Evolutionary conservation across 2,329 filamentous ascomycete species (phyloP), one percentile per base, ranked within the genome.

Genomic region (Rachicladosporium sp.): DNA sequence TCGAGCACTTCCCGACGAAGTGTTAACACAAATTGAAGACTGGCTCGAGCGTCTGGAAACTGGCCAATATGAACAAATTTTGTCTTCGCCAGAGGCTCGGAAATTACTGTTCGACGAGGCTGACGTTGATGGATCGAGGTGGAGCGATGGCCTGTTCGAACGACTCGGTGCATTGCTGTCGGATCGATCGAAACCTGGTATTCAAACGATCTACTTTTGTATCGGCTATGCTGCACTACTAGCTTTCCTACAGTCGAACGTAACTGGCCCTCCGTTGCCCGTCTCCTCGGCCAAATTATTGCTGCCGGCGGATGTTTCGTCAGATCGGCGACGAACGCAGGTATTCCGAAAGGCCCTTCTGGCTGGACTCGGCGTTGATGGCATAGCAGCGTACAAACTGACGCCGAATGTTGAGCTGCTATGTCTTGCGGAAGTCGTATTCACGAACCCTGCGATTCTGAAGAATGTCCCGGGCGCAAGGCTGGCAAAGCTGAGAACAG

Each of bases 371-470:
- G 76, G 80, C 15, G 70, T 86, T 1, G 91, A 98, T 58, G 91
- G 91, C 8, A 80, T 93, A 34, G 80, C 83, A 0, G 81, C 83
- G 0, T 98, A 96, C 60, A 76, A 80, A 35, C 71, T 93, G 42
- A 87, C 87, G 12, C 86, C 88, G 1, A 74, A 82, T 47, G 70
- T 94, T 10, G 86, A 95, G 56, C 70, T 96, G 1, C 82, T 96
- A 46, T 80, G 78, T 47, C 66, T 95, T 5, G 84, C 88, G 21
- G 72, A 80, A 53, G 69, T 70, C 32, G 60, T 75, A 6, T 54
- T 78, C 43, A 74, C 66, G 9, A 67, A 66, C 53, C 64, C 63
- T 10, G 57, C 57, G 6, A 62, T 71, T 27, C 56, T 65, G 47
- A 63, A 66, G 44, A 66, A 66, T 36, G 52, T 69, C 21, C 50